These are phyloP conservation scores for Penicillium polonicum DNA, from an alignment of 2,329 filamentous ascomycete genomes.

Conservation along the genomic window DNA sequence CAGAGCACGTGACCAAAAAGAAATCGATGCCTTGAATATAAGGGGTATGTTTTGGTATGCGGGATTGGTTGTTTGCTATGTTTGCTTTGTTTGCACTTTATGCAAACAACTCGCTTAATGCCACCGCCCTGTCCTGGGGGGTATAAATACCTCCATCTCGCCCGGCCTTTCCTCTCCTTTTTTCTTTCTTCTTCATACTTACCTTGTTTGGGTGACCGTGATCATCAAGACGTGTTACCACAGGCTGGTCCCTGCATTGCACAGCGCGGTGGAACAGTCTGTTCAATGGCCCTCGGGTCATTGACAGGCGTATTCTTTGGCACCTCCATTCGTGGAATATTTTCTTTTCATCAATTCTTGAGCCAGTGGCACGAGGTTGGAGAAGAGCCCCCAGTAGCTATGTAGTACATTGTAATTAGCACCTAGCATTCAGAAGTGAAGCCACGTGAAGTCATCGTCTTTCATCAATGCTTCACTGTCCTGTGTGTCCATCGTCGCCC, in stretches of 20 bases:
- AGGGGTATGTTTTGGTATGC: conserved; percentile 9
- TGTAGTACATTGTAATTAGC: no score
- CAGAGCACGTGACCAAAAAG: conserved; percentile 24
- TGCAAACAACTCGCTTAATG: conserved; percentile 30
- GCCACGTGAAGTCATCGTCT: no score
- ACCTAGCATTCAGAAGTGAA: no score
- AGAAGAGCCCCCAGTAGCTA: conserved; percentile 25
- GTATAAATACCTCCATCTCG: conserved; percentile 32
- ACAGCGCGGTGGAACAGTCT: conserved; percentile 54
- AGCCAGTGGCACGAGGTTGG: conserved; percentile 33
- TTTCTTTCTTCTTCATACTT: conserved; percentile 52
- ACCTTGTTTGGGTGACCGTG: conserved; percentile 51
- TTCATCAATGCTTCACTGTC: no score
- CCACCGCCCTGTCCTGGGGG: conserved; percentile 19
- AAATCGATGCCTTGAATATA: conserved; percentile 5
- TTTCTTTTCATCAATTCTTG: conserved; percentile 37
- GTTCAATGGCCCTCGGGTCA: conserved; percentile 49
- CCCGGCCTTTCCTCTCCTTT: conserved; percentile 27
- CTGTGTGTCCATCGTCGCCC: no score
- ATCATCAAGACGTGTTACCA: conserved; percentile 49
- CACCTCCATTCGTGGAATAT: conserved; percentile 29
- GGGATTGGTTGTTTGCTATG: neutral
- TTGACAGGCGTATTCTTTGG: conserved; percentile 44
- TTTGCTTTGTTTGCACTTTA: neutral
- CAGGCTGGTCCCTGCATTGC: conserved; percentile 56